Conservation (phyloP, 345 rosid species). For the Melaleuca quinquenervia region DNA sequence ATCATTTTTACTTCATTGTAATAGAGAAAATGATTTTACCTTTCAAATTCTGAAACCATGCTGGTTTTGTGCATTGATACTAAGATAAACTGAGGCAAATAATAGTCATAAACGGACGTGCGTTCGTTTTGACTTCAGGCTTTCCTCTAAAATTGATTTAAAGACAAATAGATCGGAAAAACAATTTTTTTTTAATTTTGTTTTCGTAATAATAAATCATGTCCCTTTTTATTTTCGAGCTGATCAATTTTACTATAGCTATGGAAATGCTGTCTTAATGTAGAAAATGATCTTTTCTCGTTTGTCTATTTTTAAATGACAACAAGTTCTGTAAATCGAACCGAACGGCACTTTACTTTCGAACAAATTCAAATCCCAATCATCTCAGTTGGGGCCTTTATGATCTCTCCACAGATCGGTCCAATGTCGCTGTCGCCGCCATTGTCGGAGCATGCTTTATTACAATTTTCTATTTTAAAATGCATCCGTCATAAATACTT, state of each 20-base stretch:
- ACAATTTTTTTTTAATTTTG: background rate
- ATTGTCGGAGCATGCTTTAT: background rate
- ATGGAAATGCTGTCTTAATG: background rate
- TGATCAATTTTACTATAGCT: background rate
- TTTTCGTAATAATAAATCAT: background rate
- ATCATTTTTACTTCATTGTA: background rate
- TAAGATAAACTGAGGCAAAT: background rate
- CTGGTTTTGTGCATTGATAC: background rate
- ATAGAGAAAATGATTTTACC: background rate
- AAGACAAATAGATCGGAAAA: background rate
- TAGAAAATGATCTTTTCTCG: background rate
- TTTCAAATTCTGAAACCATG: background rate
- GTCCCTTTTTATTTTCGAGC: background rate
- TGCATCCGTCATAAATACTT: background rate
- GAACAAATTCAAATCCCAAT: background rate
- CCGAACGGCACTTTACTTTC: background rate
- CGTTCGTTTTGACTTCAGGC: background rate
- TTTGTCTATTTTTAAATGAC: background rate
- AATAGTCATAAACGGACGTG: background rate
- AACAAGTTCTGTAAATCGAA: background rate
- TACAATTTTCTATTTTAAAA: background rate
- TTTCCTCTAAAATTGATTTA: background rate
- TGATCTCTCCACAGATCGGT: background rate
- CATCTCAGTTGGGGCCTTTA: background rate
- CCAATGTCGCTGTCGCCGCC: fast-evolving